Evolutionary conservation across 2,329 filamentous ascomycete species (phyloP), one percentile per base, ranked within the genome.

Genomic region (Eutypella sp.): DNA sequence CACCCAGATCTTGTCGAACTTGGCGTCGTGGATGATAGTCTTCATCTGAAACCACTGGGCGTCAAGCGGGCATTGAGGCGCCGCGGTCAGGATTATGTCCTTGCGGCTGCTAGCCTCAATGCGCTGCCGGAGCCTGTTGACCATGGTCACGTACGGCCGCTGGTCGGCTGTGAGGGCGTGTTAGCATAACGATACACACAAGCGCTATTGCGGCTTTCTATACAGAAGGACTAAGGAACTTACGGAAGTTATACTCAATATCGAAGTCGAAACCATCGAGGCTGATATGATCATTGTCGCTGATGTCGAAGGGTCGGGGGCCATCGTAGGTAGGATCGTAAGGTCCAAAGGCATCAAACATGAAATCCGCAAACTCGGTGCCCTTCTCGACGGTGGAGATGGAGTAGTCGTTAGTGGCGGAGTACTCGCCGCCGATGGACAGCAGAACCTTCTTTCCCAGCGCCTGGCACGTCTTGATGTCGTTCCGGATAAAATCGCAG

Each of bases 361-460:
- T 44, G 50, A 68, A 69, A 29, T 66, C 48, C 41, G 63, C 68
- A 55, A 71, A 70, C 13, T 60, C 51, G 16, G 49, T 40, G 27
- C 64, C 67, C 5, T 61, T 56, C 16, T 51, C 44, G 8, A 49
- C 44, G 34, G 46, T 55, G 2, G 62, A 62, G 34, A 71, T 42
- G 13, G 59, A 57, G 52, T 71, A 71, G 60, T 68, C 59, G 47
- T 56, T 58, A 10, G 42, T 24, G 18, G 43, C 20, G 6, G 47
- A 47, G 40, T 53, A 65, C 10, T 51, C 75, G 34, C 82, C 82
- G 38, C 82, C 82, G 40, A 86, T 73, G 11, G 82, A 85, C 22
- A 85, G 69, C 36, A 85, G 63, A 43, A 86, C 75, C 50, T 81
- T 84, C 66, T 84, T 85, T 45, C 75, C 74, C 46, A 75, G 63